Conservation (phyloP, 345 rosid genomes). For the Eucalyptus sp. region DNA sequence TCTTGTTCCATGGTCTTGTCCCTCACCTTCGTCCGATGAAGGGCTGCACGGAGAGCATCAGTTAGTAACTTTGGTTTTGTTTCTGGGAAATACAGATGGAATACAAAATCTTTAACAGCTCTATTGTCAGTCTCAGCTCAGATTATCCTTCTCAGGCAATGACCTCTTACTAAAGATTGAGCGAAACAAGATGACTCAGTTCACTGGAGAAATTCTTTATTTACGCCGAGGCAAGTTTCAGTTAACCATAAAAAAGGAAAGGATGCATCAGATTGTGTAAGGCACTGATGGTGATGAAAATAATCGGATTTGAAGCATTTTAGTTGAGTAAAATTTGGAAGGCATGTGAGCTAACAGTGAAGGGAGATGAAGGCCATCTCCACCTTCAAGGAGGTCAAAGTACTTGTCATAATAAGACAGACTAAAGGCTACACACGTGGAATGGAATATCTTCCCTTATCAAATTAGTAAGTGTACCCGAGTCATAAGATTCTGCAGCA, state of each 20-base stretch:
- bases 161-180: neutral
- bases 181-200: neutral
- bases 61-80: neutral
- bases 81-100: neutral
- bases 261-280: neutral
- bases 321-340: neutral
- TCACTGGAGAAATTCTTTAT: neutral
- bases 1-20: constrained; percentile 24
- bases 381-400: neutral
- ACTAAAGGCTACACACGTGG: neutral
- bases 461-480: neutral
- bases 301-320: neutral
- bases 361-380: neutral
- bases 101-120: neutral
- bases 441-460: neutral
- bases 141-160: neutral
- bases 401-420: neutral
- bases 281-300: neutral
- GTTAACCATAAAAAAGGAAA: neutral
- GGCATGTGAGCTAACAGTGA: neutral
- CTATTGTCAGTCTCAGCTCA: neutral
- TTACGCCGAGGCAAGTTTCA: neutral
- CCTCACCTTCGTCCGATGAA: constrained; percentile 1
- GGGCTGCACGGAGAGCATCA: constrained; percentile 7
- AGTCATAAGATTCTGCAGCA: neutral